Evolutionary conservation across 495 filamentous ascomycete species (phyloP), one percentile per base, ranked within the genome.

Genomic region (Saxophila tyrrhenica): DNA sequence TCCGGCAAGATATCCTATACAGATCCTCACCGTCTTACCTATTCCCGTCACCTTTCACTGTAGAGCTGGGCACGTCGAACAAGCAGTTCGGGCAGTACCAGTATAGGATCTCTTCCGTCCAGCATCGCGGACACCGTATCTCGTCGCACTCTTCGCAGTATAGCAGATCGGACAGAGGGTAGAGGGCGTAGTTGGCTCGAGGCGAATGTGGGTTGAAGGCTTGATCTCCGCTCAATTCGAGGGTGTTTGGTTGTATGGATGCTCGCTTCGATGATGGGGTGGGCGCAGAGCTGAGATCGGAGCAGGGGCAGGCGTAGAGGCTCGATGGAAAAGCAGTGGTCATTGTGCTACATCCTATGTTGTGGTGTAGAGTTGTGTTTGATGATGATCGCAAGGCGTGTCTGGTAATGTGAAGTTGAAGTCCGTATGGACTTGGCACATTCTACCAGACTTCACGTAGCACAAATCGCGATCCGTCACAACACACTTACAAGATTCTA

Each of bases 101-200:
- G 55, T 84, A 88, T 47, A 94, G 81, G 41, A 95, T 86, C 69
- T 98, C 92, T 63, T 98, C 92, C 21, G 83, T 75, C 19, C 89
- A 87, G 64, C 92, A 98, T 66, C 89, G 77, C 7, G 89, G 87
- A 64, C 92, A 98, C 58, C 90, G 84, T 51, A 98, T 91, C 70
- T 94, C 83, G 59, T 92, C 87, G 66, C 92, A 98, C 66, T 96
- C 94, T 64, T 94, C 89, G 70, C 92, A 98, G 69, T 89, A 97
- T 11, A 95, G 76, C 8, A 98, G 79, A 62, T 92, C 86, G 62
- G 97, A 89, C n/a, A 95, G 79, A 0, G 91, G 89, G 67, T 89
- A 95, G 32, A 98, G 75, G 39, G 86, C 86, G 72, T 85, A 95
- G 65, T 86, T 91, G 32, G 91, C 83, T 5, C 94, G 80, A 1